Base-by-base conservation (phyloP, 2,329 filamentous ascomycete species). In the Sarocladiaceae sp. region DNA sequence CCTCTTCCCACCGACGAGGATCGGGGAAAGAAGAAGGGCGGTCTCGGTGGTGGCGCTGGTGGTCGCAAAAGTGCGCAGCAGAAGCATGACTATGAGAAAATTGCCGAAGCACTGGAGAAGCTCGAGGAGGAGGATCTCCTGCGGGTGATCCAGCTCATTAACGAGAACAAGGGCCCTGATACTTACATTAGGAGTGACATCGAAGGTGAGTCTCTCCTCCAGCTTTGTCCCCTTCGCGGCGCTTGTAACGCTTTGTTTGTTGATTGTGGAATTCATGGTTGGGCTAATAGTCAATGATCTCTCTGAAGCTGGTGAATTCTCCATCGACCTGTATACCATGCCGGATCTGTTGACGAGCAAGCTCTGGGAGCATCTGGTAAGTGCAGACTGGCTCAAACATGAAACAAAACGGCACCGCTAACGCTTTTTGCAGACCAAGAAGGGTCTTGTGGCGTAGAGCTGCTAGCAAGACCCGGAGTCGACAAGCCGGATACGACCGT, bases 161-260 rank as follows among this genome's bases (percentile, higher is more conserved):
- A 97, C 69, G 94, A 99, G 72, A 90, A 97, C 74, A 97, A 97
- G 78, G 86, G 83, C 1, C 83, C 90, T 5, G 91, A 96, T 58
- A 97, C 93, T 1, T 97, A 96, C 72, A 96, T 93, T 48, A 92
- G 96, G 75, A 97, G 97, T 62, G 95, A 99, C 70, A 83, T 97
- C 53, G 94, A 99, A 64, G 88, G 90, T 96, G 74, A 74, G 87
- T 80, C 39, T 53, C 25, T 55, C 52, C 51, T 49, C 52, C 29
- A 25, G 25, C 25, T 44, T 29, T 54, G 29, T 35, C 35, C 50
- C 53, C 56, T 56, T 57, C 31, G 51, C 29, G 33, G 33, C 40
- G 39, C 17, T 33, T 29, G 44, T 18, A 33, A 44, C 37, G 37
- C 37, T 35, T 44, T 44, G 28, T 44, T 22, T 22, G 26, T 33